Evolutionary conservation across 352 stramenopile species (phyloP).

Genomic region (Globisporangium carolinianum): DNA sequence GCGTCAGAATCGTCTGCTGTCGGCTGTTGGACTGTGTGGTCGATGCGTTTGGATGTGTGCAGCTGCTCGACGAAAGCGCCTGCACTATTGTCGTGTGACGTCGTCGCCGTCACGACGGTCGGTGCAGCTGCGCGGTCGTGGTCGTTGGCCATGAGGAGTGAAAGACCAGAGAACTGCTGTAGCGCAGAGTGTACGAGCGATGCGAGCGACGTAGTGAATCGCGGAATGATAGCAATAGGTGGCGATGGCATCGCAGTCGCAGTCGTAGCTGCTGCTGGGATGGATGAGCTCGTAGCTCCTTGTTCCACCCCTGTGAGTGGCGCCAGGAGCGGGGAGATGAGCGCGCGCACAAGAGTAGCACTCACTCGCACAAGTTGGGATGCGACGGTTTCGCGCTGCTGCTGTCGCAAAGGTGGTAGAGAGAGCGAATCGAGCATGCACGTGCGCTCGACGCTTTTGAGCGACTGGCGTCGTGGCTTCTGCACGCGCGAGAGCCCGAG

Average conservation of each 20-base stretch:
- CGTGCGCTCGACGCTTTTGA: conserved; percentile 20
- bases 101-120: conserved; percentile 3
- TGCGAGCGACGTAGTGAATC: conserved; percentile 4
- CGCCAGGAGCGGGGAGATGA: conserved; percentile 12
- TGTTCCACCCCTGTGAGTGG: conserved; percentile 10
- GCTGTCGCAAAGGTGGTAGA: not conserved
- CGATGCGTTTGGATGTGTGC: too few relatives aligned
- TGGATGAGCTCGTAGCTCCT: not conserved
- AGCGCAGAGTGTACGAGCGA: not conserved
- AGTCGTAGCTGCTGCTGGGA: not conserved
- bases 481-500: conserved; percentile 16
- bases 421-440: conserved; percentile 4
- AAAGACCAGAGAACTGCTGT: conserved; percentile 10
- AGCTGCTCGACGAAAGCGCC: too few relatives aligned
- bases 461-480: conserved; percentile 16
- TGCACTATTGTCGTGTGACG: not conserved
- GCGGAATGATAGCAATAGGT: not conserved
- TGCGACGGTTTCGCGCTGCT: conserved; percentile 1
- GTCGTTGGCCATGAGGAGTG: conserved; percentile 18
- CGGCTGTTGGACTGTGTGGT: too few relatives aligned
- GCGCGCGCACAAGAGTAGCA: not conserved
- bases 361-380: too few relatives aligned
- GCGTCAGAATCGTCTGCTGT: not conserved
- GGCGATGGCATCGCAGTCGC: not conserved
- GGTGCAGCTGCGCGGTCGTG: conserved; percentile 11